phyloP scores from a whole-genome alignment of 2,329 filamentous ascomycete genomes.

The Penicillium sp. region DNA sequence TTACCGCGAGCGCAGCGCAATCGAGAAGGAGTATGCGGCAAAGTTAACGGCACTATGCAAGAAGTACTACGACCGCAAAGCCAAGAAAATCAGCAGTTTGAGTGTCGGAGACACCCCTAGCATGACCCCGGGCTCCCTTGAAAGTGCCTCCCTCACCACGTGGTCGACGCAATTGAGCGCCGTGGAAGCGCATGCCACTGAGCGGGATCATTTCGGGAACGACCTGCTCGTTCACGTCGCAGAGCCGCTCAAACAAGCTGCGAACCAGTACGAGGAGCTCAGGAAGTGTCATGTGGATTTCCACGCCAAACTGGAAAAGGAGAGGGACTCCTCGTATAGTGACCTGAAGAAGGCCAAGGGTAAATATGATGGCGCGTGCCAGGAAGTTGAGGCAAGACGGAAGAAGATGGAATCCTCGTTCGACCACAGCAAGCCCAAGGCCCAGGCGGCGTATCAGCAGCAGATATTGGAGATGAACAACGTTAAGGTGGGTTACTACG shows the following conservation, averaged over 20 bases:
- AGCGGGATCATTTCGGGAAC: conserved; percentile 76
- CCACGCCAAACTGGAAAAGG: conserved; percentile 76
- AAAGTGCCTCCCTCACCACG: conserved; percentile 91
- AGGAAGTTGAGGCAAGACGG: conserved; percentile 85
- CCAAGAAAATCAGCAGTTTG: conserved; percentile 72
- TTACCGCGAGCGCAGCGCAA: conserved; percentile 84
- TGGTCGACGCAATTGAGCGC: conserved; percentile 92
- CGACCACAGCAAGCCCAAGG: conserved; percentile 75
- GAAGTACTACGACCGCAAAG: conserved; percentile 96
- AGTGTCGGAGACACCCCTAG: conserved; percentile 89
- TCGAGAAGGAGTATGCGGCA: conserved; percentile 92
- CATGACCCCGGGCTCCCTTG: conserved; percentile 88
- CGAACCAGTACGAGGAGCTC: conserved; percentile 73
- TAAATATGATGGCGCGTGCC: conserved; percentile 86
- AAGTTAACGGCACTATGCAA: conserved; percentile 81
- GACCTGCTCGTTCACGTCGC: conserved; percentile 73
- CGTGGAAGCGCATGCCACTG: conserved; percentile 73
- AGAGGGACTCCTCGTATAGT: conserved; percentile 72
- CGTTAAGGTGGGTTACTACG: conserved; percentile 51
- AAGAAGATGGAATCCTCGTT: conserved; percentile 94
- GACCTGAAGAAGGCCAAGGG: conserved; percentile 84
- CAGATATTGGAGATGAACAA: conserved; percentile 95
- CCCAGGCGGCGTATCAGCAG: conserved; percentile 82
- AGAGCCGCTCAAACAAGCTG: conserved; percentile 71
- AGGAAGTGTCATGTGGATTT: conserved; percentile 86